Evolutionary conservation across 2,329 filamentous ascomycete species (phyloP), one percentile per base, ranked within the genome.

Genomic region (Aspergillus fructus): DNA sequence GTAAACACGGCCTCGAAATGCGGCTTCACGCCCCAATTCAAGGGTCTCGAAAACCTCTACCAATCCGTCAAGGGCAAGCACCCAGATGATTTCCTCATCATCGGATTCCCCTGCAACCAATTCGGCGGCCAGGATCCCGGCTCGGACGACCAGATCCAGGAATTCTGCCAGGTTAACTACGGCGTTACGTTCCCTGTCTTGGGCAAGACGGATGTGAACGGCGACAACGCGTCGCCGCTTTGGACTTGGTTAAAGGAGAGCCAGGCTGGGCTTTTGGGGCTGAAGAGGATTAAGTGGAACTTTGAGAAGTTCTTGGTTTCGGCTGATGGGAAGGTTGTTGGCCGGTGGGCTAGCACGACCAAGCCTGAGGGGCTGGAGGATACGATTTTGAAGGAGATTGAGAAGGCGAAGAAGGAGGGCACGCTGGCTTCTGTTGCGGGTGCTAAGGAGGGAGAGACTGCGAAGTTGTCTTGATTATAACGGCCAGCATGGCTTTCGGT

Each of bases 1-100:
- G 92, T 99, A 79, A 99, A 99, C 86, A 97, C 93, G 1, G 94
- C 94, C 66, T 96, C 91, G 75, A 97, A 97, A 82, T 99, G 94
- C 82, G 93, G 94, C 75, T 97, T 97, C 85, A 97, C 94, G 3
- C 92, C 92, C 12, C 94, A 99, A 79, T 97, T 94, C 78, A 87
- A 85, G 62, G 91, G 90, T 33, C 89, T 99, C 51, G 93, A 99
- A 81, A 88, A 85, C 71, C 85, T 99, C 63, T 96, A 96, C 85
- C 90, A 96, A 76, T 78, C 81, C 57, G 69, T 97, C 72, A 86
- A 85, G 67, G 81, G 81, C 64, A 82, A 85, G 70, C 80, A 96
- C 81, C 83, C 81, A 33, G 86, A 91, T 64, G 83, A 92, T 70
- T 94, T 99, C 74, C 82, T 86, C 70, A 86, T 99, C 78, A 83